Evolutionary conservation across 345 rosid species (phyloP).

Genomic region (Aethionema arabicum): DNA sequence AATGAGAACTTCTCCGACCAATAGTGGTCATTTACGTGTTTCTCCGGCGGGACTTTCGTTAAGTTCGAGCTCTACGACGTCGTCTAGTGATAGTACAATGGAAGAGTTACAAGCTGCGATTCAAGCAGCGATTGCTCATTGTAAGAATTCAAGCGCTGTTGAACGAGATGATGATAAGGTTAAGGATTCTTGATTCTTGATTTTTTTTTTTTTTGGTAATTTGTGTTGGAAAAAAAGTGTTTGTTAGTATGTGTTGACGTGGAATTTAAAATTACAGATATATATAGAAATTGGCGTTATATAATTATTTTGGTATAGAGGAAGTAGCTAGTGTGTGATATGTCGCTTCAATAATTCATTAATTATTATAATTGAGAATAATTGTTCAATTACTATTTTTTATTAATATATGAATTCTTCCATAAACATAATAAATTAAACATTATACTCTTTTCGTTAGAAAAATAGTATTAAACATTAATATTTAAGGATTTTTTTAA

Average conservation of each 20-base stretch:
- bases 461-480: no score
- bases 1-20: conserved; percentile 79
- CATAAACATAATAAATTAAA: no score
- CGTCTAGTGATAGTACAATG: conserved; percentile 72
- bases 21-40: conserved; percentile 55
- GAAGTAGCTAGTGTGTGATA: conserved; percentile 15
- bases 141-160: conserved; percentile 77
- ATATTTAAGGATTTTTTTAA: no score
- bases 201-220: conserved; percentile 28
- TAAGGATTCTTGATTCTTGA: conserved; percentile 36
- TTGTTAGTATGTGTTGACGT: conserved; percentile 30
- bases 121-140: conserved; percentile 97
- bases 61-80: conserved; percentile 37
- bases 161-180: conserved; percentile 37
- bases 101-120: conserved; percentile 96
- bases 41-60: conserved; percentile 43
- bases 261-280: conserved; percentile 15
- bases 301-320: conserved; percentile 17
- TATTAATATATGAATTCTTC: no score
- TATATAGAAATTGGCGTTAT: conserved; percentile 3
- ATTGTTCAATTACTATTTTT: no score
- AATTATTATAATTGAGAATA: no score
- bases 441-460: no score
- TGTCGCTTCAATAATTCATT: no score
- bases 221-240: neutral